Evolutionary conservation across 345 rosid species (phyloP).

Genomic region (Erodium maritimum): DNA sequence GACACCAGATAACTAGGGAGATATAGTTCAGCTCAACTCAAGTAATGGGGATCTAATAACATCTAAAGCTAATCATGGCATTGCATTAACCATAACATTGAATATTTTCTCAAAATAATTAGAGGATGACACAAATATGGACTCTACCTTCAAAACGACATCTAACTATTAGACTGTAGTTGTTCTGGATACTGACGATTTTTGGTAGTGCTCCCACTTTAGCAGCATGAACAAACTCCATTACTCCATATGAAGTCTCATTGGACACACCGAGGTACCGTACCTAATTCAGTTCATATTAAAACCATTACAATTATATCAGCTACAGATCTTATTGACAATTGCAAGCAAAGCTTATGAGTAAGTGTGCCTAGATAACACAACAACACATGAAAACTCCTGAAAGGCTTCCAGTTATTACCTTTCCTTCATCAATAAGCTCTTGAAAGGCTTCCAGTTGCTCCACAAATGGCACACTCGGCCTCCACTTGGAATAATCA

Average conservation of each 20-base stretch:
- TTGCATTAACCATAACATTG: too few relatives aligned
- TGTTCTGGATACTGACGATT: conserved; percentile 86
- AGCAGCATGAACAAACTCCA: conserved; percentile 86
- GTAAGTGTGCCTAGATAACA: too few relatives aligned
- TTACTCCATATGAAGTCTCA: conserved; percentile 86
- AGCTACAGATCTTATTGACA: too few relatives aligned
- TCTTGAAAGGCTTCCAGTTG: conserved; percentile 76
- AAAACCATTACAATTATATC: too few relatives aligned
- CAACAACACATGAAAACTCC: too few relatives aligned
- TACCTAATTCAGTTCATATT: conserved; percentile 28
- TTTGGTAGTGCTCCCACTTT: conserved; percentile 74
- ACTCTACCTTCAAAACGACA: conserved; percentile 47
- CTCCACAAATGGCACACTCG: conserved; percentile 60
- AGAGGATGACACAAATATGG: too few relatives aligned
- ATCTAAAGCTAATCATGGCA: too few relatives aligned
- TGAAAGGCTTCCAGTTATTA: conserved; percentile 7
- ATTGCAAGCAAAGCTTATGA: too few relatives aligned
- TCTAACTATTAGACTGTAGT: conserved; percentile 66
- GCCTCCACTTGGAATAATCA: conserved; percentile 70
- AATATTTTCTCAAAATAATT: too few relatives aligned
- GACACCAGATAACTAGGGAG: too few relatives aligned
- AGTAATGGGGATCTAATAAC: too few relatives aligned
- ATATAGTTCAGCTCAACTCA: too few relatives aligned
- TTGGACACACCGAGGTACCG: conserved; percentile 85
- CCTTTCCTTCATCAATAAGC: conserved; percentile 85